These are phyloP conservation scores for Nicotiana obtusifolia DNA, from an alignment of 257 asterid genomes.

Conservation along the genomic window DNA sequence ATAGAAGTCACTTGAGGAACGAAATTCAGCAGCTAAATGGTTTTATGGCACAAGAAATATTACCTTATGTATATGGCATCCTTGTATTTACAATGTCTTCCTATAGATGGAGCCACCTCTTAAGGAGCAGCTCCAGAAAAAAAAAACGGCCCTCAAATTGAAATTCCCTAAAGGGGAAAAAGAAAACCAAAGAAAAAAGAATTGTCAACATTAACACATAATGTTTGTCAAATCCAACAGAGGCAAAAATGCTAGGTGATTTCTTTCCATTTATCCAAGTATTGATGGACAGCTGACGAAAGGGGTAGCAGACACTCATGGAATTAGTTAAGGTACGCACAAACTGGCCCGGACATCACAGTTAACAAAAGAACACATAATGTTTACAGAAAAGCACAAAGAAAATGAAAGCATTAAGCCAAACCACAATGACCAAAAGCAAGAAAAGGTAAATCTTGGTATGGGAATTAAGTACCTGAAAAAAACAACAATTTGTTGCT, in stretches of 20 bases:
- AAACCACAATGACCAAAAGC: neutral
- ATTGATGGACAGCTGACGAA: no score
- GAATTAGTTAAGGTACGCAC: no score
- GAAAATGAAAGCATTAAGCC: neutral
- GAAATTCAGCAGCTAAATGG: neutral
- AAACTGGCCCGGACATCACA: no score
- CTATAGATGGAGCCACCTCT: neutral
- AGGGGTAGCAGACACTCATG: no score
- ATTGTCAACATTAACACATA: neutral
- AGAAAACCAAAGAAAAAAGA: neutral
- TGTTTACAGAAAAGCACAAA: neutral
- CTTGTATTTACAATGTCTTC: neutral
- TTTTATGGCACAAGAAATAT: neutral
- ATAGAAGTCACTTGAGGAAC: neutral
- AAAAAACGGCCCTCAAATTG: neutral
- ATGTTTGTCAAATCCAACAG: no score
- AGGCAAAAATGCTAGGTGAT: no score
- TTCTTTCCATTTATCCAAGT: no score
- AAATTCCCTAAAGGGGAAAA: neutral
- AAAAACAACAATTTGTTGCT: neutral
- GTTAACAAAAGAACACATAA: neutral
- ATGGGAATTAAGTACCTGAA: neutral
- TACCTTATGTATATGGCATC: neutral
- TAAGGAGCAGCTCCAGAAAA: neutral
- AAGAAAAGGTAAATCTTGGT: neutral